phyloP scores from a whole-genome alignment of 768 basidiomycete genomes.

The Cystofilobasidium ferigula region DNA sequence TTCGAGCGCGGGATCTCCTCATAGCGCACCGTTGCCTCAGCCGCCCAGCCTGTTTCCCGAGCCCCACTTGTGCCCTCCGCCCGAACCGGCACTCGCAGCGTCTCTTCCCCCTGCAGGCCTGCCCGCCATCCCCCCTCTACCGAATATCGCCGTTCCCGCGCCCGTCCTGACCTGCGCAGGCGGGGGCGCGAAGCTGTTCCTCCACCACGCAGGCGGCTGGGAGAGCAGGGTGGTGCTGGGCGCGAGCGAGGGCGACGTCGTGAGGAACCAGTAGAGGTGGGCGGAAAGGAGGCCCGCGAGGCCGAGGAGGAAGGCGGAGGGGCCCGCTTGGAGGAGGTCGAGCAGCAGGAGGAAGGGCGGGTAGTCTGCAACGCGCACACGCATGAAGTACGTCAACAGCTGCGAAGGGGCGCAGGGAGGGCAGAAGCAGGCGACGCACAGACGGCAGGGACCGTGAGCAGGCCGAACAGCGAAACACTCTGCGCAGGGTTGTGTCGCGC shows the following conservation, averaged over 20 bases:
- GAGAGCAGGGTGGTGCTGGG: neutral
- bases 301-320: slow-evolving; percentile 47
- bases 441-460: slow-evolving; percentile 58
- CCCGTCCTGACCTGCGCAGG: neutral
- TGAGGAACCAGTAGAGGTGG: slow-evolving; percentile 58
- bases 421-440: slow-evolving; percentile 32
- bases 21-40: neutral
- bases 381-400: neutral
- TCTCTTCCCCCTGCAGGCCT: neutral
- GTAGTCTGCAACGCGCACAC: slow-evolving; percentile 40
- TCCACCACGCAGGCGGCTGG: slow-evolving; percentile 15
- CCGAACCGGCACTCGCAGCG: neutral
- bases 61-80: neutral
- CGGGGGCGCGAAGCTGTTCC: slow-evolving; percentile 1
- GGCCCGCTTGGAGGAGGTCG: slow-evolving; percentile 52
- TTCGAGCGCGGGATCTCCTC: neutral
- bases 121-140: neutral
- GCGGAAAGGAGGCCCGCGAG: slow-evolving; percentile 65
- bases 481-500: slow-evolving; percentile 3
- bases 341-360: slow-evolving; percentile 64
- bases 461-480: slow-evolving; percentile 65
- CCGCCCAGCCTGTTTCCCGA: neutral
- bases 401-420: neutral
- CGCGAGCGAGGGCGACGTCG: slow-evolving; percentile 2
- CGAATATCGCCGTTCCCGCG: neutral